phyloP scores from a whole-genome alignment of 192 early-diverging fungal species.

The Allomyces javanicus region DNA sequence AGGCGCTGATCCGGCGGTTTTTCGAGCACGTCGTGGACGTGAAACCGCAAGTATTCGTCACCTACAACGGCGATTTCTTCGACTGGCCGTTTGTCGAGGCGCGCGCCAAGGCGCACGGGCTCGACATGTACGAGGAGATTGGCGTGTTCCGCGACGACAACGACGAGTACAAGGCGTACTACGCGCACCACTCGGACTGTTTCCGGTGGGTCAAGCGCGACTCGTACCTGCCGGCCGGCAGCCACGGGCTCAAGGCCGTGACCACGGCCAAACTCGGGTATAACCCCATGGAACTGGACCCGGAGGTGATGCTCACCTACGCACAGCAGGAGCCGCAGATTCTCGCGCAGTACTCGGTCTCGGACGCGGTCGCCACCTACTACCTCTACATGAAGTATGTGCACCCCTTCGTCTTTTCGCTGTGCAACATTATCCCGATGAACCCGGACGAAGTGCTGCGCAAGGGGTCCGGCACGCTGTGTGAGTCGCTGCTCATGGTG shows the following conservation, averaged over 20 bases:
- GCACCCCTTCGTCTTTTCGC: constrained; percentile 96
- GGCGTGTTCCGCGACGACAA: constrained; percentile 62
- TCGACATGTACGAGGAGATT: constrained; percentile 74
- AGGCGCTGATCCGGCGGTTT: constrained; percentile 55
- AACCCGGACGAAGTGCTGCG: constrained; percentile 91
- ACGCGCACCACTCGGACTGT: constrained; percentile 87
- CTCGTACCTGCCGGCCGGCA: constrained; percentile 87
- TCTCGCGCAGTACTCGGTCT: constrained; percentile 94
- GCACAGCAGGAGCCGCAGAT: constrained; percentile 79
- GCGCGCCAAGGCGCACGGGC: constrained; percentile 54
- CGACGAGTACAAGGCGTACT: constrained; percentile 71
- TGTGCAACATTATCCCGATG: constrained; percentile 97
- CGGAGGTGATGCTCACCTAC: constrained; percentile 78
- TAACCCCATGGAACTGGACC: constrained; percentile 95
- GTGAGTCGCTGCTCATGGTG: constrained; percentile 91
- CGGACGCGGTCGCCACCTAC: constrained; percentile 97
- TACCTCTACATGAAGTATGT: constrained; percentile 99
- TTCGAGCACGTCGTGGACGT: constrained; percentile 73
- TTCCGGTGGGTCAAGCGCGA: constrained; percentile 98
- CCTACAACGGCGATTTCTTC: constrained; percentile 98
- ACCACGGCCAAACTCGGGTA: constrained; percentile 91
- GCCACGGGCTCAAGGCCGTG: constrained; percentile 91
- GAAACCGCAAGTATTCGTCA: constrained; percentile 72
- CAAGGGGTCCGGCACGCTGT: constrained; percentile 88
- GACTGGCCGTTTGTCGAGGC: constrained; percentile 96